Evolutionary conservation across 495 filamentous ascomycete species (phyloP).

Genomic region (Amorphotheca resinae): DNA sequence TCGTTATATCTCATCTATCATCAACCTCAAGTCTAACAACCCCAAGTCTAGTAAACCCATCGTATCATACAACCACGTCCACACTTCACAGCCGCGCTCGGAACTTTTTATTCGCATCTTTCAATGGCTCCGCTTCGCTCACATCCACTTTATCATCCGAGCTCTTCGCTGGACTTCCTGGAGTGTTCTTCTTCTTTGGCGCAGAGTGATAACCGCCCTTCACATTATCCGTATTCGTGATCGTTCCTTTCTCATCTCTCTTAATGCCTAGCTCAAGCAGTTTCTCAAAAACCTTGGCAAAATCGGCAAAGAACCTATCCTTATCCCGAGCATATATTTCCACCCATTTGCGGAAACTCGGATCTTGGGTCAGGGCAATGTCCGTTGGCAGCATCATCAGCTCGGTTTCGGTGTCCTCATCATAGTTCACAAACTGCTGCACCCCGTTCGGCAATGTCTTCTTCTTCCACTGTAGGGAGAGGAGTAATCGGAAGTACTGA

Average conservation of each 20-base stretch:
- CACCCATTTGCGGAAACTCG: conserved; percentile 35
- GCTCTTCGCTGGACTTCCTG: conserved; percentile 29
- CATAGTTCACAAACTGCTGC: conserved; percentile 44
- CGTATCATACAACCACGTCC: neutral
- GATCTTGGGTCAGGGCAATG: conserved; percentile 28
- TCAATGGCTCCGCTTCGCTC: conserved; percentile 19
- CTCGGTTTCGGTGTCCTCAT: conserved; percentile 40
- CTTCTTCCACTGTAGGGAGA: conserved; percentile 42
- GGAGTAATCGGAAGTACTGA: conserved; percentile 45
- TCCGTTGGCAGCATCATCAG: conserved; percentile 45
- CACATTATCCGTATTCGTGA: conserved; percentile 40
- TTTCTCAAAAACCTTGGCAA: conserved; percentile 47
- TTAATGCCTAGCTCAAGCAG: conserved; percentile 46
- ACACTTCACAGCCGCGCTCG: conserved; percentile 17
- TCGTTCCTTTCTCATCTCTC: conserved; percentile 35
- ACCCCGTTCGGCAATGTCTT: conserved; percentile 40
- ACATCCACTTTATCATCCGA: conserved; percentile 14
- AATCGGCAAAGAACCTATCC: conserved; percentile 49
- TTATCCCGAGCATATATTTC: conserved; percentile 46
- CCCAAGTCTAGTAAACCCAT: neutral
- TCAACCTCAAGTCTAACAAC: too few species aligned
- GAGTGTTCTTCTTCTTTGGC: conserved; percentile 42
- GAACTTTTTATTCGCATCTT: conserved; percentile 21
- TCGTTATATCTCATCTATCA: too few species aligned
- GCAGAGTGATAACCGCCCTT: conserved; percentile 43